Evolutionary conservation across 2,329 filamentous ascomycete species (phyloP), one percentile per base, ranked within the genome.

Genomic region (Zymoseptoria ardabiliae): DNA sequence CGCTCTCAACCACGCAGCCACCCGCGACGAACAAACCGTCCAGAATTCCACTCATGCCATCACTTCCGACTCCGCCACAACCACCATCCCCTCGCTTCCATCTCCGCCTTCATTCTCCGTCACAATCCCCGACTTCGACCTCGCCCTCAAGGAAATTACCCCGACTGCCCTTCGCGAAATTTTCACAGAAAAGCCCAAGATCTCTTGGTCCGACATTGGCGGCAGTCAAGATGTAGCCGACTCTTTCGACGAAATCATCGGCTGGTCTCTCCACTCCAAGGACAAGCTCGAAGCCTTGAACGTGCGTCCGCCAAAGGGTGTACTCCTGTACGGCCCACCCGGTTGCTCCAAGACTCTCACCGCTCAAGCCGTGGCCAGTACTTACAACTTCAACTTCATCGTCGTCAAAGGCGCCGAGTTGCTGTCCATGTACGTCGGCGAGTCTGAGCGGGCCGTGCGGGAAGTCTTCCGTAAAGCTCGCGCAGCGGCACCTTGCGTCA

Each of bases 381-480:
- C 95, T 73, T 90, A 90, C 28, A 88, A 89, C 3, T 87, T 95
- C 75, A 97, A 97, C 73, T 97, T 97, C 79, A 87, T 97, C 71
- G 88, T 91, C 8, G 90, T 97, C 65, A 96, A 97, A 76, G 93
- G 91, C 23, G 91, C 91, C 41, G 93, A 97, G 74, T 83, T 97
- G 11, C 85, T 96, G 61, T 95, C 91, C 76, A 96, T 96, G 90
- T 97, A 97, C 74, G 92, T 97, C 19, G 93, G 93, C 62, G 93
- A 97, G 73, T 93, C 91, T 1, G 93, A 97, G 76, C 85, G 91
- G 10, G 87, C 88, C 7, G 83, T 97, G 50, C 85, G 93, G 45
- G 88, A 91, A 58, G 84, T 97, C 1, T 97, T 97, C 72, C 83
- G 87, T 56, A 89, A 92, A 67, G 93, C 93, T 1, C 82, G 89